phyloP scores from a whole-genome alignment of 805 yeast genomes.

The Groenewaldozyma tartarivorans region DNA sequence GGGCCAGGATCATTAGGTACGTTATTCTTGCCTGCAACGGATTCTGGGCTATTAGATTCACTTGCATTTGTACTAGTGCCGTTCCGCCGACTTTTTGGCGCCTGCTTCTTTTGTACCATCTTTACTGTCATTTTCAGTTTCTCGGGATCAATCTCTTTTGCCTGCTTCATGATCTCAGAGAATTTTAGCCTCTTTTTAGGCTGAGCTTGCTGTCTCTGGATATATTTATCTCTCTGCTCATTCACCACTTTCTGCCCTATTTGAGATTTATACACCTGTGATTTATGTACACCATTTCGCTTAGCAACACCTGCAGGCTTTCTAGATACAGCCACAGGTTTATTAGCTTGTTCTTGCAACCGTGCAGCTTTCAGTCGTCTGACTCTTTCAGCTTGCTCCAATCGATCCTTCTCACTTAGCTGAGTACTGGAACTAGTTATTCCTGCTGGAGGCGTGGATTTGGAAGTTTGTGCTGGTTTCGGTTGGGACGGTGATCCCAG shows the following conservation, averaged over 20 bases:
- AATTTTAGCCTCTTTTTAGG: constrained; percentile 40
- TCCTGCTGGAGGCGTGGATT: not conserved
- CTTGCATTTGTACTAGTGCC: not conserved
- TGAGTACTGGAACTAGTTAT: constrained; percentile 1
- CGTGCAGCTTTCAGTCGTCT: constrained; percentile 23
- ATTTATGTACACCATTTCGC: too few relatives aligned
- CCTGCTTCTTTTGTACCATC: constrained; percentile 19
- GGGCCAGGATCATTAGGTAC: not conserved
- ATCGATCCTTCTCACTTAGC: constrained; percentile 15
- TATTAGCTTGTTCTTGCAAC: constrained; percentile 23
- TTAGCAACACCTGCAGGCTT: not conserved
- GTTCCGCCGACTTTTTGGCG: constrained; percentile 29
- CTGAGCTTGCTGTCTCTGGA: not conserved
- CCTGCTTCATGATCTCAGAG: constrained; percentile 61
- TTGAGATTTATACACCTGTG: not conserved
- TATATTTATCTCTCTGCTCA: not conserved
- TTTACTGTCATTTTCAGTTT: constrained; percentile 36
- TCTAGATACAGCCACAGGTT: not conserved
- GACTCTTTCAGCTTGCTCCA: constrained; percentile 18
- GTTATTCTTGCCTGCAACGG: not conserved
- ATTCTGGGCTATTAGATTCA: not conserved
- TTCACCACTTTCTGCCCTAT: not conserved
- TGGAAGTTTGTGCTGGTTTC: not conserved
- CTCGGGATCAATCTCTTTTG: constrained; percentile 46
- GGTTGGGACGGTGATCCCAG: constrained; percentile 1